Conservation (phyloP, 1,139 yeast genomes). For the Kodamaea ohmeri region DNA sequence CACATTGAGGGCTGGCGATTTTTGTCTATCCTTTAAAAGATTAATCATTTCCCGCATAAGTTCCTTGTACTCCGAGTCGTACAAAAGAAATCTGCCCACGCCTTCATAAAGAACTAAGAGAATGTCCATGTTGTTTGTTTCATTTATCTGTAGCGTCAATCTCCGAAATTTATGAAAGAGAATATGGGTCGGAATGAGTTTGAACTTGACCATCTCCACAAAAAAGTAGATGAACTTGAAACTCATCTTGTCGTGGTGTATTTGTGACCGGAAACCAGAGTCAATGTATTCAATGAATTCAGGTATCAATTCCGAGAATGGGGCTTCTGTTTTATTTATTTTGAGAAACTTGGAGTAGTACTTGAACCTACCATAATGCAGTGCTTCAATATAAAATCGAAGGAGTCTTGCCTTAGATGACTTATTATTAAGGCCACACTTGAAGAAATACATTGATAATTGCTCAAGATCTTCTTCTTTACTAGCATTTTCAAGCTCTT, state of each 20-base stretch:
- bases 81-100: conserved; percentile 59
- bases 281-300: conserved; percentile 59
- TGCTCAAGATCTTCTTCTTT: conserved; percentile 52
- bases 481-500: conserved; percentile 41
- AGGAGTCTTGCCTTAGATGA: conserved; percentile 67
- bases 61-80: conserved; percentile 58
- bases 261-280: conserved; percentile 57
- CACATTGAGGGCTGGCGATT: conserved; percentile 44
- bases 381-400: conserved; percentile 52
- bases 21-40: conserved; percentile 51
- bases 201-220: conserved; percentile 75
- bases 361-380: conserved; percentile 42
- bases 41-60: conserved; percentile 65
- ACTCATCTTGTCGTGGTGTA: conserved; percentile 50
- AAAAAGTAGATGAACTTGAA: conserved; percentile 62
- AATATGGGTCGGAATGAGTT: conserved; percentile 66
- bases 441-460: conserved; percentile 56
- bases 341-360: conserved; percentile 69
- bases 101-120: conserved; percentile 67
- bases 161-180: conserved; percentile 69
- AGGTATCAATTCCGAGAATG: conserved; percentile 51
- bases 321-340: conserved; percentile 38
- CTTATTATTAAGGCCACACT: conserved; percentile 56
- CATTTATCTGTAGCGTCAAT: conserved; percentile 51
- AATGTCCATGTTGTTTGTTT: conserved; percentile 61